Conservation (phyloP, 345 rosid genomes). For the Populus deltoides region DNA sequence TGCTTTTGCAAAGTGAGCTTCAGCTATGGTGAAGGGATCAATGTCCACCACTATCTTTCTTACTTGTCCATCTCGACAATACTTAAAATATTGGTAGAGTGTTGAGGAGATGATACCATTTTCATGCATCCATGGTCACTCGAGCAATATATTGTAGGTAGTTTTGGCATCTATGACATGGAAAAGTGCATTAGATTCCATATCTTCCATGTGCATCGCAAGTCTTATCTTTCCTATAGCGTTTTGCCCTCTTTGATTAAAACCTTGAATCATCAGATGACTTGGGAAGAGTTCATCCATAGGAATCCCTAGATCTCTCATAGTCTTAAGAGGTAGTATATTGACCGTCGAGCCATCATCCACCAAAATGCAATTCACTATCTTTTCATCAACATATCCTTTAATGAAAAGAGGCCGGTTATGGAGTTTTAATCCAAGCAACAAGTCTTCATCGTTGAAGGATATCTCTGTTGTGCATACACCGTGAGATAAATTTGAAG, state of each 20-base stretch:
- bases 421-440: not conserved
- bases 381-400: not conserved
- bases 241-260: not conserved
- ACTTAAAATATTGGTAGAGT: constrained; percentile 3
- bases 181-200: not conserved
- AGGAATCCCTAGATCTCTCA: not conserved
- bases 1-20: too few relatives aligned
- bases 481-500: too few relatives aligned
- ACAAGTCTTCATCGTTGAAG: not conserved
- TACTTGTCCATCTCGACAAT: not conserved
- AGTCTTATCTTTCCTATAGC: not conserved
- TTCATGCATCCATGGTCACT: not conserved
- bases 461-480: too few relatives aligned
- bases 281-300: not conserved
- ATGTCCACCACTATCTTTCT: too few relatives aligned
- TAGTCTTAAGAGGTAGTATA: not conserved
- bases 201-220: not conserved
- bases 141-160: not conserved
- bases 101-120: not conserved
- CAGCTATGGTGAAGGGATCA: too few relatives aligned
- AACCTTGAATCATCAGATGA: not conserved
- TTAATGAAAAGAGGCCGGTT: not conserved
- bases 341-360: not conserved
- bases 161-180: not conserved
- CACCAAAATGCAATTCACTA: not conserved